Conservation (phyloP, 176 grass and related monocot genomes). For the Oryza punctata region DNA sequence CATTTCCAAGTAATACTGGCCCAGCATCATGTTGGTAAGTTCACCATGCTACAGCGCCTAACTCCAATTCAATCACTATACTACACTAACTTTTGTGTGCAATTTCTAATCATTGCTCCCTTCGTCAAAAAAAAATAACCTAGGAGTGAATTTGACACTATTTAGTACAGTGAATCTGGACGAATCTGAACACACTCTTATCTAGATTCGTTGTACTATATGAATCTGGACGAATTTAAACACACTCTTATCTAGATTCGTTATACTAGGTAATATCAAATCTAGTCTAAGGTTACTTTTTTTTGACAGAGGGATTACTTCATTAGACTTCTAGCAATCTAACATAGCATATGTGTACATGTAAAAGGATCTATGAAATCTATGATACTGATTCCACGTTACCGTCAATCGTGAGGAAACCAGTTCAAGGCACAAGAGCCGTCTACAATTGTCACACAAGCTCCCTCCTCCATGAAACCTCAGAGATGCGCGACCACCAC, state of each 20-base stretch:
- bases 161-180: too few relatives aligned
- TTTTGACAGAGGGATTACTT: too few relatives aligned
- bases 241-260: too few relatives aligned
- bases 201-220: too few relatives aligned
- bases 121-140: too few relatives aligned
- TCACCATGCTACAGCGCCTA: neutral
- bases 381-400: slow-evolving; percentile 30
- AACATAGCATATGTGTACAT: neutral
- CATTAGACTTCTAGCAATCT: neutral
- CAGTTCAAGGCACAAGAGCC: neutral
- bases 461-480: neutral
- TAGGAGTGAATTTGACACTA: too few relatives aligned
- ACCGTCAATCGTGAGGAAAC: neutral
- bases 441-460: neutral
- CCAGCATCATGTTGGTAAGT: neutral
- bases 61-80: neutral
- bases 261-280: too few relatives aligned
- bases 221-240: too few relatives aligned
- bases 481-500: slow-evolving; percentile 16
- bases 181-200: too few relatives aligned
- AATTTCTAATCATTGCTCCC: neutral
- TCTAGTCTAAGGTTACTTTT: too few relatives aligned
- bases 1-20: neutral
- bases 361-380: slow-evolving; percentile 27
- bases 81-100: too few relatives aligned